Base-by-base conservation (phyloP, 2,329 filamentous ascomycete genomes). In the Neofusicoccum parvum region DNA sequence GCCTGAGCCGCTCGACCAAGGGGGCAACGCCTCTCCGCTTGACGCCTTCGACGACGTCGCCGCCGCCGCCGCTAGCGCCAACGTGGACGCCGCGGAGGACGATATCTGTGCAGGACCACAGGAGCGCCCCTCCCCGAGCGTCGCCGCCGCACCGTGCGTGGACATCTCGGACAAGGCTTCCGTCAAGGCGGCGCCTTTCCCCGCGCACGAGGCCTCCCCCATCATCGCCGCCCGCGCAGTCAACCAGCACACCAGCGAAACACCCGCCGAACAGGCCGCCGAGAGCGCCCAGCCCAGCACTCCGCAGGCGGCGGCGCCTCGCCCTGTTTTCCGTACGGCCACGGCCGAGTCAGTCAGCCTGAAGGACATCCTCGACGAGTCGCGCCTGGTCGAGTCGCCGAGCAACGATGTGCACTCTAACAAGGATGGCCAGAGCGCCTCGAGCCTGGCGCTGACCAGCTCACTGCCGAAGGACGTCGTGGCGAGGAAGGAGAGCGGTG, bases 281-380 rank as follows among this genome's bases (percentile, higher is more conserved):
- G 27, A 12, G 7, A 32, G 5, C 27, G 43, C 41, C 11, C 36
- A 48, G 27, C 23, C 32, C 10, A 23, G 32, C 56, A 32, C 56
- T 14, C 56, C 56, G 9, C 43, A 48, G 1, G 48, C 23, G 6
- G 46, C 56, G 12, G 14, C 43, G 9, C 17, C 27, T 10, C 23
- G 37, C 11, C 41, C 56, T 37, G 56, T 32, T 9, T 15, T 10
- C 5, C 41, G 27, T 7, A 32, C 43, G 4, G 43, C n/a, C 5
- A 43, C 56, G n/a, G 43, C 41, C 10, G 56, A 60, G 27, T 36
- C 56, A 1, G 41, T 60, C n/a, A 60, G 56, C 12, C 41, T 60
- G 20, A 60, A 20, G 43, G 56, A 60, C 15, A 60, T 60, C 3
- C 56, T 60, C 27, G 39, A 48, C 4, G 56, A 60, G 27, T 37